Evolutionary conservation across 192 early-diverging fungal genomes (phyloP).

Genomic region (Fimicolochytrium jonesii): DNA sequence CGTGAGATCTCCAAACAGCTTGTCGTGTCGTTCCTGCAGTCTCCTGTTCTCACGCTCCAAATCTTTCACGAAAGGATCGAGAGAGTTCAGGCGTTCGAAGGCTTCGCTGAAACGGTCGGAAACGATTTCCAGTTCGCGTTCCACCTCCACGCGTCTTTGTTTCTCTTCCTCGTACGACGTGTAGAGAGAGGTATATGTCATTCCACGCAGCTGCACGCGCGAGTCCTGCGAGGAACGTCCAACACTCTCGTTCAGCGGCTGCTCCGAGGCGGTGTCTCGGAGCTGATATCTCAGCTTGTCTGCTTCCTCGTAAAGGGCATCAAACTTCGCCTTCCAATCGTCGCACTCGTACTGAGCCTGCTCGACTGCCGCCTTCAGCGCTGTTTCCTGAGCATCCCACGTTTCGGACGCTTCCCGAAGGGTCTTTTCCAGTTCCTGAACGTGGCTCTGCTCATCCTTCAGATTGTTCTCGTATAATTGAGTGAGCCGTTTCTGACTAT

Average conservation of each 20-base stretch:
- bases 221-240: conserved; percentile 1
- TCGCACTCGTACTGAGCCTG: conserved; percentile 40
- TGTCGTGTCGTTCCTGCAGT: conserved; percentile 14
- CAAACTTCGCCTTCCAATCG: conserved; percentile 42
- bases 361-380: conserved; percentile 46
- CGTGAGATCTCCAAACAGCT: conserved; percentile 10
- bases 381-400: conserved; percentile 47
- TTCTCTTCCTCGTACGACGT: conserved; percentile 24
- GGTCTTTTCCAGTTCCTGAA: conserved; percentile 17
- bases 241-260: not conserved
- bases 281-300: conserved; percentile 8
- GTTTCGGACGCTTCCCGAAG: conserved; percentile 48
- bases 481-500: conserved; percentile 57
- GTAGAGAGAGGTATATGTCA: conserved; percentile 14
- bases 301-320: conserved; percentile 11
- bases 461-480: conserved; percentile 42
- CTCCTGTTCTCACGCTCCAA: conserved; percentile 15
- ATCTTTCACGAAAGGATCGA: conserved; percentile 11
- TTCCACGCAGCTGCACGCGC: not conserved
- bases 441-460: conserved; percentile 9
- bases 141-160: conserved; percentile 2
- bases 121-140: conserved; percentile 22
- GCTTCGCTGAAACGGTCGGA: conserved; percentile 4
- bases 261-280: not conserved
- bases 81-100: not conserved